Evolutionary conservation across 371 early-diverging fungal species (phyloP), one percentile per base, ranked within the genome.

Genomic region (Rhizomucor pusillus): DNA sequence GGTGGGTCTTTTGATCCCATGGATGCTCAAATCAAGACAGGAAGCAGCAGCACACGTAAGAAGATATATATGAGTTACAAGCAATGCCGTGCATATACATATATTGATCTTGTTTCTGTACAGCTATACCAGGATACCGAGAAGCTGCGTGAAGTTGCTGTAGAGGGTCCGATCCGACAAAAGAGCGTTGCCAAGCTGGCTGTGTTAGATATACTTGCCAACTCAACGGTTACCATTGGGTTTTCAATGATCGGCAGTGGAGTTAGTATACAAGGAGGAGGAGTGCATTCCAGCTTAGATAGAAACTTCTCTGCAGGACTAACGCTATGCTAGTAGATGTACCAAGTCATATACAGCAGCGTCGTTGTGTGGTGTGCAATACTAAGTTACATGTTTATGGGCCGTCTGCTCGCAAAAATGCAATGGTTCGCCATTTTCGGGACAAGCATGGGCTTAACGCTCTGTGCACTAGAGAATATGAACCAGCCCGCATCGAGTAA

Each of bases 301-400:
- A 16, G 41, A 9, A 10, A 11, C 41, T 5, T 14, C 11, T 41
- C 5, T 19, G 19, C 3, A 41, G 19, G 11, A 22, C 22, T 19
- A 41, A 41, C 7, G 7, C 29, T 3, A 29, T 7, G 29, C 41
- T 11, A 14, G 14, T 65, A 84, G 83, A 82, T 88, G 75, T 87
- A 81, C 43, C 88, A 88, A 75, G 84, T 87, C 11, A 85, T 87
- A 45, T 88, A 89, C 60, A 82, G 85, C 46, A 79, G 79, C 22
- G 82, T 90, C 11, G 85, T 90, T 9, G 86, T 87, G 34, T 88
- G 88, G 80, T 86, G 87, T 36, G 89, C 90, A 11, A 69, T 90
- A 48, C 62, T 87, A 29, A 79, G 80, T 1, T 78, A 78, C 43
- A 51, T 81, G 22, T 77, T 87, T 40, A 76, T 90, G 67, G 58